Evolutionary conservation across 2,329 filamentous ascomycete genomes (phyloP).

Genomic region (Microcyclosporella mali): DNA sequence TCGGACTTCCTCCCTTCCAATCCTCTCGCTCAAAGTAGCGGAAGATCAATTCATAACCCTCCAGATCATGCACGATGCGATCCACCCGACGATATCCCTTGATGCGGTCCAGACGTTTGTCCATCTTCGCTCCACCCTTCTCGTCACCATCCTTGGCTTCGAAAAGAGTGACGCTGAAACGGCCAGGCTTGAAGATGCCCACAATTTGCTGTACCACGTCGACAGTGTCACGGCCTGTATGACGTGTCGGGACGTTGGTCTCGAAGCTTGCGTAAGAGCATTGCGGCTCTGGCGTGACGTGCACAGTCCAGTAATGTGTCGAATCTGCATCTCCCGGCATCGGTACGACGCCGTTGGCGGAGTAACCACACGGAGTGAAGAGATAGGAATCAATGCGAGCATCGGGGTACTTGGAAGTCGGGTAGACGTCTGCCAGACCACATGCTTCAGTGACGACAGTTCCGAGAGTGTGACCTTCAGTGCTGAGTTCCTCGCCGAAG

Average conservation of each 20-base stretch:
- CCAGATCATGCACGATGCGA: constrained; percentile 92
- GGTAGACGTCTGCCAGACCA: constrained; percentile 84
- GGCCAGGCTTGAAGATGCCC: constrained; percentile 91
- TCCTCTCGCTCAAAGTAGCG: constrained; percentile 90
- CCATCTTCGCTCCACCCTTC: constrained; percentile 38
- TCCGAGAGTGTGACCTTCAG: constrained; percentile 88
- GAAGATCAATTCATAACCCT: constrained; percentile 95
- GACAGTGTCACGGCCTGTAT: constrained; percentile 78
- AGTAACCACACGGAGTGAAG: constrained; percentile 95
- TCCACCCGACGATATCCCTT: constrained; percentile 84
- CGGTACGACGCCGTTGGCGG: constrained; percentile 90
- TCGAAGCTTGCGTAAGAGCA: constrained; percentile 98
- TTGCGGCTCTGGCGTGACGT: constrained; percentile 93
- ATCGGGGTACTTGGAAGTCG: constrained; percentile 79
- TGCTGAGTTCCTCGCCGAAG: constrained; percentile 70
- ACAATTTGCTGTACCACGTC: constrained; percentile 94
- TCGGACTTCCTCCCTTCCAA: constrained; percentile 61
- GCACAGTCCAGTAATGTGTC: constrained; percentile 94
- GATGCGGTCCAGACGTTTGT: constrained; percentile 64
- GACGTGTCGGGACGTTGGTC: constrained; percentile 88
- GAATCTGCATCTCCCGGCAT: constrained; percentile 49
- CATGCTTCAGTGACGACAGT: constrained; percentile 87
- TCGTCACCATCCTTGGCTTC: constrained; percentile 66
- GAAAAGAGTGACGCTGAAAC: constrained; percentile 94
- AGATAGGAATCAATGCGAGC: constrained; percentile 92